phyloP scores from a whole-genome alignment of 805 yeast species.

The Metschnikowia continentalis region DNA sequence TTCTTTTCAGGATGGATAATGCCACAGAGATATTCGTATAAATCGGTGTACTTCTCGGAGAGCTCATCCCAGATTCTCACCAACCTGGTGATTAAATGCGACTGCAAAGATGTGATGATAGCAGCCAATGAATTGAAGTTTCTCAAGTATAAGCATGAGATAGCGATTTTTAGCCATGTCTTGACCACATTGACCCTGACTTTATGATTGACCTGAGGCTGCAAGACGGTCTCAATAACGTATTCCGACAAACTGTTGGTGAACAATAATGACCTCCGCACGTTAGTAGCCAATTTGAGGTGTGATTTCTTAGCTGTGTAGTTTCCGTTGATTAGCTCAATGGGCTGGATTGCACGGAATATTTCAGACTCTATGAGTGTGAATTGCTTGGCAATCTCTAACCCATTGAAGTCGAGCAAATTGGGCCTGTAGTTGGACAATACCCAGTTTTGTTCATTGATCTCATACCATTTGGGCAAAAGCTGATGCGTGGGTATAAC shows the following conservation, averaged over 20 bases:
- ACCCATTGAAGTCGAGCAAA: constrained; percentile 56
- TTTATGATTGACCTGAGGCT: constrained; percentile 45
- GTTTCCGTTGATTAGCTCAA: constrained; percentile 63
- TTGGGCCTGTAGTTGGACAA: constrained; percentile 50
- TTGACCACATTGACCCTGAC: constrained; percentile 53
- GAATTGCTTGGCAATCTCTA: constrained; percentile 73
- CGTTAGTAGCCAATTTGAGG: constrained; percentile 58
- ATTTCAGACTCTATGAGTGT: constrained; percentile 68
- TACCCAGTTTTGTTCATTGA: constrained; percentile 57
- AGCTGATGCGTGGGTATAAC: constrained; percentile 32
- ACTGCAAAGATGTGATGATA: constrained; percentile 71
- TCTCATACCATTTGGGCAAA: constrained; percentile 45
- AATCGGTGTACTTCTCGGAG: constrained; percentile 54
- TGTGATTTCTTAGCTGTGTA: constrained; percentile 57
- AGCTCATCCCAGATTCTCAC: constrained; percentile 55
- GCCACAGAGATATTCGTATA: constrained; percentile 60
- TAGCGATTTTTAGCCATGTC: constrained; percentile 70
- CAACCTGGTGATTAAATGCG: constrained; percentile 63
- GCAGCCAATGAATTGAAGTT: constrained; percentile 79
- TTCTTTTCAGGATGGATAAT: constrained; percentile 75
- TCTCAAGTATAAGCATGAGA: constrained; percentile 66
- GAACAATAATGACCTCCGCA: constrained; percentile 56
- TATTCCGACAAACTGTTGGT: constrained; percentile 71
- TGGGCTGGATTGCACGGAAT: constrained; percentile 58
- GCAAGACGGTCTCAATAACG: constrained; percentile 64